These are phyloP conservation scores for Dacryopinax spathularia DNA, from an alignment of 768 basidiomycete genomes.

Conservation along the genomic window DNA sequence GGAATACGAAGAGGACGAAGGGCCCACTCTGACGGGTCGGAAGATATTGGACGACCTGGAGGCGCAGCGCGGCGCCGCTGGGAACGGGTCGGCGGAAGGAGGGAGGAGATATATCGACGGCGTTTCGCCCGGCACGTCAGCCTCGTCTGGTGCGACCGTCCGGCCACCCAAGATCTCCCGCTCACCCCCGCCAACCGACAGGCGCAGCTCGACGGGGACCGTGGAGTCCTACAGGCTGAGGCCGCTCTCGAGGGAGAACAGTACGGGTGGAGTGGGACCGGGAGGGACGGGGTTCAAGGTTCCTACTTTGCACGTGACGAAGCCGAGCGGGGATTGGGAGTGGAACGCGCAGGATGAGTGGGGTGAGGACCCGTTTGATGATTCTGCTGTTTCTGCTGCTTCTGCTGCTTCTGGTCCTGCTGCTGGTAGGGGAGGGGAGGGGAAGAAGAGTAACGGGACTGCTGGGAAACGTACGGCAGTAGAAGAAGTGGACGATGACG, in stretches of 20 bases:
- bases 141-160: not conserved
- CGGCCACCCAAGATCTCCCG: not conserved
- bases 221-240: not conserved
- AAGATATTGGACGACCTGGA: slow-evolving; percentile 4
- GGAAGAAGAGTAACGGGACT: not conserved
- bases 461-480: not conserved
- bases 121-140: not conserved
- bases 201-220: not conserved
- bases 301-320: not conserved
- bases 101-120: not conserved
- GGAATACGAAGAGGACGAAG: slow-evolving; percentile 10
- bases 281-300: not conserved
- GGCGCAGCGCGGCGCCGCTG: slow-evolving; percentile 4
- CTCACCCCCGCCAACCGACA: not conserved
- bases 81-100: not conserved
- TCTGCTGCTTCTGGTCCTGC: too few relatives aligned
- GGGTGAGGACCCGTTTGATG: not conserved
- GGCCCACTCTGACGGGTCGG: not conserved
- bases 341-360: slow-evolving; percentile 4
- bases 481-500: not conserved
- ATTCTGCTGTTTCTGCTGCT: too few relatives aligned
- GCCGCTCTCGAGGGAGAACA: not conserved
- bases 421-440: not conserved
- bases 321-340: slow-evolving; percentile 3
- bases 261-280: not conserved